Percentiles rank a stretch among this genome's conserved stretches.
These are phyloP conservation scores for Macroventuria anomochaeta DNA, from an alignment of 2,329 filamentous ascomycete genomes.

Conservation along the genomic window DNA sequence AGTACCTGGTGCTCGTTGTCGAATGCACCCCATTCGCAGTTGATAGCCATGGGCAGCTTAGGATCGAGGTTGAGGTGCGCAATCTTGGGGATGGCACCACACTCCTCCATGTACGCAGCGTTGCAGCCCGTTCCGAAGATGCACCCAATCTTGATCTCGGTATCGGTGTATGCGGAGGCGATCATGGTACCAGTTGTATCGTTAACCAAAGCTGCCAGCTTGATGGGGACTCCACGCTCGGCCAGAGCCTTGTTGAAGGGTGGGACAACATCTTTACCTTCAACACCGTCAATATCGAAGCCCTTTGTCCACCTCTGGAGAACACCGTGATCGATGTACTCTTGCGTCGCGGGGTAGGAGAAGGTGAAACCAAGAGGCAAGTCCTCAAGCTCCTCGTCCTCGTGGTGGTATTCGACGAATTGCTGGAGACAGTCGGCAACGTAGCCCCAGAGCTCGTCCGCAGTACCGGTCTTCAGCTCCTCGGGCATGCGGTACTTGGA, in stretches of 20 bases:
- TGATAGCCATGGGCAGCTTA: slow-evolving; percentile 90
- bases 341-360: slow-evolving; percentile 91
- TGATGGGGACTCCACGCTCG: slow-evolving; percentile 83
- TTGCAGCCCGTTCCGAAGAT: slow-evolving; percentile 99
- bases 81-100: slow-evolving; percentile 89
- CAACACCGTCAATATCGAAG: slow-evolving; percentile 90
- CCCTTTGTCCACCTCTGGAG: slow-evolving; percentile 98
- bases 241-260: slow-evolving; percentile 82
- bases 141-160: slow-evolving; percentile 90
- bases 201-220: slow-evolving; percentile 91
- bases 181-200: slow-evolving; percentile 97
- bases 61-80: slow-evolving; percentile 87
- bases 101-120: slow-evolving; percentile 96
- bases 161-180: slow-evolving; percentile 95
- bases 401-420: slow-evolving; percentile 88
- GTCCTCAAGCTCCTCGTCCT: slow-evolving; percentile 65
- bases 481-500: slow-evolving; percentile 96
- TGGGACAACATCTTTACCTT: slow-evolving; percentile 88
- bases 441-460: slow-evolving; percentile 93
- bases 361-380: slow-evolving; percentile 93
- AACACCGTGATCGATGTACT: slow-evolving; percentile 91
- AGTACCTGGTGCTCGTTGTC: slow-evolving; percentile 93
- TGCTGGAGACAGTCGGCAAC: slow-evolving; percentile 92
- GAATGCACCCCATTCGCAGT: slow-evolving; percentile 97
- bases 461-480: slow-evolving; percentile 84